Evolutionary conservation across 176 grass and related monocot genomes (phyloP).

Genomic region (bread wheat (Triticum aestivum)): DNA sequence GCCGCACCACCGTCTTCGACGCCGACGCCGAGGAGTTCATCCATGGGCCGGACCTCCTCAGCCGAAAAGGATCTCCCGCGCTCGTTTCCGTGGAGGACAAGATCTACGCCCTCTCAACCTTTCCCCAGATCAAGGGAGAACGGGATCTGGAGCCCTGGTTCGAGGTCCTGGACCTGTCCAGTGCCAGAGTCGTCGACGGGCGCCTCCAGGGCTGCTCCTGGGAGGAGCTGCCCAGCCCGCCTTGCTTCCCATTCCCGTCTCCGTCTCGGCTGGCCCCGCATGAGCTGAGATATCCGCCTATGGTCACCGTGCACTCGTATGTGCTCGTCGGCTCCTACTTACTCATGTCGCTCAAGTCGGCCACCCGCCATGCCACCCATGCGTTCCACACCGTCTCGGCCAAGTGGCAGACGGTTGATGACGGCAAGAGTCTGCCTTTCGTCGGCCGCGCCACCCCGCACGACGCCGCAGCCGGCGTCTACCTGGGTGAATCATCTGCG

Average conservation of each 20-base stretch:
- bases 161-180: neutral
- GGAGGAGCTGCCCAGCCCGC: neutral
- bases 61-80: neutral
- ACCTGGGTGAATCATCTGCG: neutral
- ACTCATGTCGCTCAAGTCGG: neutral
- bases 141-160: neutral
- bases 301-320: neutral
- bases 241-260: neutral
- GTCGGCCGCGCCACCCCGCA: neutral
- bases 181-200: neutral
- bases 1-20: neutral
- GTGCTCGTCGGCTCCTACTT: neutral
- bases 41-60: neutral
- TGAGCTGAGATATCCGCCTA: neutral
- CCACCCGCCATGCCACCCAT: neutral
- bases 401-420: neutral
- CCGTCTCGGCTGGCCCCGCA: neutral
- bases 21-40: neutral
- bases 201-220: neutral
- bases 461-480: neutral
- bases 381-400: neutral
- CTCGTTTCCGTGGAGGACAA: neutral
- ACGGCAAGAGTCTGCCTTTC: neutral
- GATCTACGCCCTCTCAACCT: neutral
- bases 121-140: neutral